Base-by-base conservation (phyloP, 495 filamentous ascomycete species). In the Friedmanniomyces endolithicus region DNA sequence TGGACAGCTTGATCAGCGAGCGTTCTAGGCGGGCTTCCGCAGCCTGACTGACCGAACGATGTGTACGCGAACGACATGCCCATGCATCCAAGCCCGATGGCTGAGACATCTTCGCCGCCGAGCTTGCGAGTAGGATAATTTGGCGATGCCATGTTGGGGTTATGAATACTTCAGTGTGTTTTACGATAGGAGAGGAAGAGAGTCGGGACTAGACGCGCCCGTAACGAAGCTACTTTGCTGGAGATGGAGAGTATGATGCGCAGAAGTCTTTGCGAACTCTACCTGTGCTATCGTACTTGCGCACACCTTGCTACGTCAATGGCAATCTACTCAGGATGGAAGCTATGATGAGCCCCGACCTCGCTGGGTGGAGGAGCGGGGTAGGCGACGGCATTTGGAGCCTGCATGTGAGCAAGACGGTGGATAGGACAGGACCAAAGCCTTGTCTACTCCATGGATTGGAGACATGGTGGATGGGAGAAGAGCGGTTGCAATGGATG, bases 21-120 rank as follows among this genome's bases (percentile, higher is more conserved):
- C 22, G n/a, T 6, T 23, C 6, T 2, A 25, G 14, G 35, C 2
- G 9, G 27, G 27, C 27, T 31, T 31, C 22, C 19, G 19, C 8
- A 11, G 17, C 35, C 6, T 11, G 46, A 34, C 16, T 35, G 8
- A 54, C 39, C 43, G 17, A 20, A 27, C 9, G 8, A 17, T 22
- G 53, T 57, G 34, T 63, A 61, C 23, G 46, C 62, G 31, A 53
- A 61, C 0, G 63, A 59, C 69, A 71, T 70, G 50, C 68, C 70
- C 69, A 72, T 73, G 50, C 67, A 69, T 2, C 70, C 71, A 11
- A 73, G 63, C 14, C 70, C 70, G n/a, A 69, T 53, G 31, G 70
- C 70, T 7, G 68, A 67, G 33, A 72, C 71, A 19, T 23, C 24
- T 33, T 65, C 63, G 40, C 70, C 63, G 29, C 69, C 71, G 40